Evolutionary conservation across 192 early-diverging fungal species (phyloP).

Genomic region (Gigaspora rosea): DNA sequence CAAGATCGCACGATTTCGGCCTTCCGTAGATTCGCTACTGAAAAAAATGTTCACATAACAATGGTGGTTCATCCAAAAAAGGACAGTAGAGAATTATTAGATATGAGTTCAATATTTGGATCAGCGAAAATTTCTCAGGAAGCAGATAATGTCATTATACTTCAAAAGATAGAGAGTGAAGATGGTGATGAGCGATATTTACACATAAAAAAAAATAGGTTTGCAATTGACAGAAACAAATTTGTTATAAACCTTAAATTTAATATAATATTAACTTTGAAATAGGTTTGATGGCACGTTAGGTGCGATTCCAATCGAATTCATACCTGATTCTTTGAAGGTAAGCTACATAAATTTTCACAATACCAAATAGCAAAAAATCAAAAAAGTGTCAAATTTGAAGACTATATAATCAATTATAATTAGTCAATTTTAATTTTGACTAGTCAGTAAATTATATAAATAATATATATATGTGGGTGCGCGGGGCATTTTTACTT

Average conservation of each 20-base stretch:
- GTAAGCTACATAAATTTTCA: conserved; percentile 5
- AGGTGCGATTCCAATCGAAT: conserved; percentile 55
- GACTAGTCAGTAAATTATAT: too few species aligned
- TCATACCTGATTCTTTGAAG: conserved; percentile 27
- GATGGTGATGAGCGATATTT: conserved; percentile 46
- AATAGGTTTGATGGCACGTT: conserved; percentile 67
- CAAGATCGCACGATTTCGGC: conserved; percentile 66
- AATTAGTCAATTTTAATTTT: too few species aligned
- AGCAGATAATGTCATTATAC: conserved; percentile 72
- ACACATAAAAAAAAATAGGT: conserved; percentile 69
- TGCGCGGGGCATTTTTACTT: too few species aligned
- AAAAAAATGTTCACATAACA: conserved; percentile 69
- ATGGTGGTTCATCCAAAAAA: conserved; percentile 75
- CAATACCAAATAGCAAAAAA: too few species aligned
- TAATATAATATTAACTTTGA: background rate
- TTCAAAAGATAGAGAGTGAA: conserved; percentile 52
- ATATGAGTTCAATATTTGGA: conserved; percentile 71
- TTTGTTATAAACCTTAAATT: background rate
- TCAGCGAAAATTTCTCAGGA: conserved; percentile 77
- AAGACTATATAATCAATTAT: too few species aligned
- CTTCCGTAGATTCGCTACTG: conserved; percentile 66
- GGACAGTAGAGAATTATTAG: conserved; percentile 55
- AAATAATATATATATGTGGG: too few species aligned
- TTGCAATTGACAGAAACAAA: background rate
- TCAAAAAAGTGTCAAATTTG: too few species aligned